phyloP scores from a whole-genome alignment of 2,329 filamentous ascomycete genomes.

The Lasiodiplodia sp. region DNA sequence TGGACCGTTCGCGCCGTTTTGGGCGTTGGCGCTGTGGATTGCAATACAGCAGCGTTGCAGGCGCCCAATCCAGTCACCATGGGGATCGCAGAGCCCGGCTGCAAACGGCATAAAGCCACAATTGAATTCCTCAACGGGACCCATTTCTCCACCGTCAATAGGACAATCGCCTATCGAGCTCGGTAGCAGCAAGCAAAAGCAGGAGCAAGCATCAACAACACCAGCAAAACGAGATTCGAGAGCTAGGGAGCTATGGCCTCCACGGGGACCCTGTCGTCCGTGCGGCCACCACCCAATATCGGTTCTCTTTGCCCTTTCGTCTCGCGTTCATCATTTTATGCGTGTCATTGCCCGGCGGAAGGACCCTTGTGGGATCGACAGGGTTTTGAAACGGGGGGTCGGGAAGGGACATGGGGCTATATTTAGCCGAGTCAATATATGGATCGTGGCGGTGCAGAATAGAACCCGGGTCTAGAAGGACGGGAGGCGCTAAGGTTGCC shows the following conservation, averaged over 20 bases:
- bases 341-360: neutral
- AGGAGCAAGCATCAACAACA: neutral
- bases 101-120: no score
- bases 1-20: neutral
- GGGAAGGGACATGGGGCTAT: neutral
- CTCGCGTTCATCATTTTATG: neutral
- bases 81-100: no score
- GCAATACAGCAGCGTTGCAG: no score
- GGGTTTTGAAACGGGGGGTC: neutral
- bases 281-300: neutral
- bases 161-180: no score
- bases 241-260: neutral
- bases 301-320: no score
- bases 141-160: no score
- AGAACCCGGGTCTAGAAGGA: neutral
- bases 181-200: no score
- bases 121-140: no score
- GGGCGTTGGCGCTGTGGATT: no score
- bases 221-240: neutral
- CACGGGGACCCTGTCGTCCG: neutral
- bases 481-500: slow-evolving; percentile 36
- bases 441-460: slow-evolving; percentile 4
- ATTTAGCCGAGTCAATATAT: slow-evolving; percentile 8
- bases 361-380: neutral
- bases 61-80: no score